Evolutionary conservation across 1,284 basidiomycete species (phyloP).

Genomic region (Tremellales sp.): DNA sequence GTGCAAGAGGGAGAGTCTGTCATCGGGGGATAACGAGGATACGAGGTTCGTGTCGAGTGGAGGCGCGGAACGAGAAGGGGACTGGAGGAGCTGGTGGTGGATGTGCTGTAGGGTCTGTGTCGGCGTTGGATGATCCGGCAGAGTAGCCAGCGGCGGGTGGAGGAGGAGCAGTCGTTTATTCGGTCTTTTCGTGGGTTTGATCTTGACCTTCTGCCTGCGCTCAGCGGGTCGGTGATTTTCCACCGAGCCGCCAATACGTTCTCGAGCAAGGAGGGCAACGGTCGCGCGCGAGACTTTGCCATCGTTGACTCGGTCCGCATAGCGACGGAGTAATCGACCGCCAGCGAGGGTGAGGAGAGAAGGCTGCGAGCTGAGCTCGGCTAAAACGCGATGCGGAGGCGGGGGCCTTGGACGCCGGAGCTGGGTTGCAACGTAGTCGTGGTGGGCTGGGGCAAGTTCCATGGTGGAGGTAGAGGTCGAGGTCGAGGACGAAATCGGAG

Average conservation of each 20-base stretch:
- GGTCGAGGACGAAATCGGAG: too few relatives aligned
- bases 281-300: conserved; percentile 6
- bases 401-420: conserved; percentile 5
- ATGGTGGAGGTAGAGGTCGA: too few relatives aligned
- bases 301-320: conserved; percentile 11
- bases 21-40: not conserved
- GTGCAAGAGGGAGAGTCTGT: not conserved
- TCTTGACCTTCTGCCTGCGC: too few relatives aligned
- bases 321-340: conserved; percentile 6
- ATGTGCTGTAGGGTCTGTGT: not conserved
- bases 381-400: too few relatives aligned
- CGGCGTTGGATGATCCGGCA: not conserved
- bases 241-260: too few relatives aligned
- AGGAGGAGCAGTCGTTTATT: conserved; percentile 13
- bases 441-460: too few relatives aligned
- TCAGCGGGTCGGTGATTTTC: too few relatives aligned
- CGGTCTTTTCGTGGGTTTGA: conserved; percentile 2
- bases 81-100: not conserved
- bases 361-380: conserved; percentile 4
- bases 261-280: not conserved
- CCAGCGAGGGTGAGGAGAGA: conserved; percentile 4
- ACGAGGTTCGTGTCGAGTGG: not conserved
- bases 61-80: not conserved
- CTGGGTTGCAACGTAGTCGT: conserved; percentile 15
- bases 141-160: conserved; percentile 8